Conservation (phyloP, 805 yeast genomes). For the Barnettozyma salicaria region DNA sequence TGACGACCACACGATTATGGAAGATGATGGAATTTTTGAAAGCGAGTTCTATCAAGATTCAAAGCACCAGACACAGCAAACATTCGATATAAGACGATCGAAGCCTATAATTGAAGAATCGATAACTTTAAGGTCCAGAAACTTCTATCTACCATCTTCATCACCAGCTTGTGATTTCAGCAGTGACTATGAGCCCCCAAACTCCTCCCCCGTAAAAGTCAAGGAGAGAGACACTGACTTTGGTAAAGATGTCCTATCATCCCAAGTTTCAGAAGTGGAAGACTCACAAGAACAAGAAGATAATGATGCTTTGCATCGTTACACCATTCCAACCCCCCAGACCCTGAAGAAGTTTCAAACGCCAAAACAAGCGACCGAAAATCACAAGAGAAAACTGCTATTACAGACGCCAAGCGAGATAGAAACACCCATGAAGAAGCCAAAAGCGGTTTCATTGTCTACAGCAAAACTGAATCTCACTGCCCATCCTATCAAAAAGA, state of each 20-base stretch:
- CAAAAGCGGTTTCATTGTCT: conserved; percentile 1
- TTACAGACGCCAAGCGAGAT: conserved; percentile 17
- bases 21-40: conserved; percentile 1
- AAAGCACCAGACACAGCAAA: conserved; percentile 3
- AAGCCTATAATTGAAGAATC: conserved; percentile 12
- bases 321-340: conserved; percentile 13
- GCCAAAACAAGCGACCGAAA: conserved; percentile 7
- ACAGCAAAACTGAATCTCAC: conserved; percentile 10
- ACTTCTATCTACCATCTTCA: conserved; percentile 13
- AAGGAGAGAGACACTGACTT: background rate
- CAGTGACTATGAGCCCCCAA: background rate
- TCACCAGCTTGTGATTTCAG: conserved; percentile 5
- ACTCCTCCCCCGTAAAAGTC: conserved; percentile 9
- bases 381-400: conserved; percentile 1
- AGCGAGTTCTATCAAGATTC: conserved; percentile 1
- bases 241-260: conserved; percentile 3
- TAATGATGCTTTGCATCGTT: conserved; percentile 1
- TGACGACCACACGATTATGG: conserved; percentile 7
- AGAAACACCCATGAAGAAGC: conserved; percentile 18
- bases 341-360: conserved; percentile 13
- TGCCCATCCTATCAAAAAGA: conserved; percentile 14
- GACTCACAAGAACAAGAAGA: conserved; percentile 11
- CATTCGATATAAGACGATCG: conserved; percentile 9
- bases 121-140: conserved; percentile 13
- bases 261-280: conserved; percentile 4